Conservation (phyloP, 164 flowering plant genomes). For the Akebia trifoliata region DNA sequence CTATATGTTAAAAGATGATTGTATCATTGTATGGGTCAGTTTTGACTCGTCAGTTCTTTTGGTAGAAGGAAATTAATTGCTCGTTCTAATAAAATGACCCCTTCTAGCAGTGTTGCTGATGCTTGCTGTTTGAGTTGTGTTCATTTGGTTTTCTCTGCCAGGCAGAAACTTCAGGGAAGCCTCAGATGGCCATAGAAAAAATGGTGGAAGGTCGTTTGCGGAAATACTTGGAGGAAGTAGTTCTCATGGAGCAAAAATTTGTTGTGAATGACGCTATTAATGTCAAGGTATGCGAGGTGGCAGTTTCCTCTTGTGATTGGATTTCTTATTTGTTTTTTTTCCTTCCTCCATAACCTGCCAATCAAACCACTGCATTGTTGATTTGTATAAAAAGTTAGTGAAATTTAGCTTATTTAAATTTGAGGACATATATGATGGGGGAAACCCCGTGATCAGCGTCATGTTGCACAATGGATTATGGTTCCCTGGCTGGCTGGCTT, state of each 20-base stretch:
- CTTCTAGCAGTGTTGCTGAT: not conserved
- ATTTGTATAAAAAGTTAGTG: no score
- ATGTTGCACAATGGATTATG: no score
- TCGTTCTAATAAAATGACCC: no score
- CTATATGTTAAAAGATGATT: no score
- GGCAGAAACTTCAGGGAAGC: slow-evolving; percentile 82
- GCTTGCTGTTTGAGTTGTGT: not conserved
- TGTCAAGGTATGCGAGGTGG: slow-evolving; percentile 49
- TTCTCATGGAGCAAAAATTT: slow-evolving; percentile 90
- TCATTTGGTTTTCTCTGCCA: slow-evolving; percentile 24
- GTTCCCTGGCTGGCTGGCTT: no score
- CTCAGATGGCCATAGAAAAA: slow-evolving; percentile 86
- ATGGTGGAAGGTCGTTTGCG: slow-evolving; percentile 95
- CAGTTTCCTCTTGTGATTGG: not conserved
- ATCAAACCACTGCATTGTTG: no score
- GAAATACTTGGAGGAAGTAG: slow-evolving; percentile 89
- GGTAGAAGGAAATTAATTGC: no score
- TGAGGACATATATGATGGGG: no score
- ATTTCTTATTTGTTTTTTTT: not conserved
- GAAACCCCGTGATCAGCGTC: no score
- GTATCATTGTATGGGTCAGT: no score
- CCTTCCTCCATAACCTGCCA: not conserved
- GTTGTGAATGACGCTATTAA: slow-evolving; percentile 61
- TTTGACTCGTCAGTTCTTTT: no score
- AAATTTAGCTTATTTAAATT: no score